These are phyloP conservation scores for Cryptococcus sp. DNA, from an alignment of 1,284 basidiomycete species.

Conservation along the genomic window DNA sequence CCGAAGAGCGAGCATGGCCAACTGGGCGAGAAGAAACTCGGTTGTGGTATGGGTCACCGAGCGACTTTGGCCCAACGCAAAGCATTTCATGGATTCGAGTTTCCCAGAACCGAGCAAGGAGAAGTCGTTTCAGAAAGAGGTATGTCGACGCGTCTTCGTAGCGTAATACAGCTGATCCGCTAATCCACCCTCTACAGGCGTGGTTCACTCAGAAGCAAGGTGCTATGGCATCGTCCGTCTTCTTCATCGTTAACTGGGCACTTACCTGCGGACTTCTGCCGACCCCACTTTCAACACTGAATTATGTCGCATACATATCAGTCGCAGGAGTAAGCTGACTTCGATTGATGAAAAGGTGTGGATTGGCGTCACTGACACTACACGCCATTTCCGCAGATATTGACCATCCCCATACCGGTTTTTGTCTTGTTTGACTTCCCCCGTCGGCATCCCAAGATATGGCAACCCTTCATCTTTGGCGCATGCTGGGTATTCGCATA, in stretches of 20 bases:
- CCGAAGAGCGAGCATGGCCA: slow-evolving; percentile 18
- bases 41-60: slow-evolving; percentile 33
- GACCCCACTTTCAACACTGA: slow-evolving; percentile 27
- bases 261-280: slow-evolving; percentile 36
- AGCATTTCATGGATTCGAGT: slow-evolving; percentile 45
- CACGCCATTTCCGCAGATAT: slow-evolving; percentile 20
- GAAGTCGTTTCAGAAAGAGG: slow-evolving; percentile 47
- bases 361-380: neutral
- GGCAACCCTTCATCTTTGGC: slow-evolving; percentile 42
- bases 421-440: slow-evolving; percentile 45
- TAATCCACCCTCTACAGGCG: slow-evolving; percentile 13
- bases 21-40: slow-evolving; percentile 26
- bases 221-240: slow-evolving; percentile 35
- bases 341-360: neutral
- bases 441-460: slow-evolving; percentile 34
- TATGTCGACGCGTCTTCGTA: slow-evolving; percentile 20
- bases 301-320: slow-evolving; percentile 39
- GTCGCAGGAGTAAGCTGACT: slow-evolving; percentile 37
- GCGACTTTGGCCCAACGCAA: slow-evolving; percentile 37
- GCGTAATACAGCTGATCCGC: neutral
- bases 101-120: slow-evolving; percentile 48
- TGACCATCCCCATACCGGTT: slow-evolving; percentile 43
- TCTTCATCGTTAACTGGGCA: slow-evolving; percentile 45
- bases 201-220: slow-evolving; percentile 46
- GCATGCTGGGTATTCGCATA: slow-evolving; percentile 46